Conservation (phyloP, 352 stramenopile species). For the Pythium sp. region DNA sequence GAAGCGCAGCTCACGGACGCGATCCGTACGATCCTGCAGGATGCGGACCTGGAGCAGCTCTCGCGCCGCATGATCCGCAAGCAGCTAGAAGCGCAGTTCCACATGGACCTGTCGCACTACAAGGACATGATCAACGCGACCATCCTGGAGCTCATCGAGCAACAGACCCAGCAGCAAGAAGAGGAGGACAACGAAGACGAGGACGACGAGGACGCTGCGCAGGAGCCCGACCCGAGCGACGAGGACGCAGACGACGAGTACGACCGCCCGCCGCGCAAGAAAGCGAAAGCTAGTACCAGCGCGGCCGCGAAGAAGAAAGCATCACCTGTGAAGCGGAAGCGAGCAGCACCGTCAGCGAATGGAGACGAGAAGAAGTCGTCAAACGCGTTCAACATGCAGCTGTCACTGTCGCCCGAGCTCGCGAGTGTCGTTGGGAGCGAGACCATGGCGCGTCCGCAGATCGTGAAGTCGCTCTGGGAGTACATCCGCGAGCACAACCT, state of each 20-base stretch:
- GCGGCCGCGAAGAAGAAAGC: constrained; percentile 53
- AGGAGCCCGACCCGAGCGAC: constrained; percentile 33
- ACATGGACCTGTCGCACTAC: constrained; percentile 70
- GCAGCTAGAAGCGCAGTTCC: constrained; percentile 79
- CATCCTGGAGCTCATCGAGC: constrained; percentile 78
- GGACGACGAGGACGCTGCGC: constrained; percentile 35
- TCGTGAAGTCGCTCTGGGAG: constrained; percentile 95
- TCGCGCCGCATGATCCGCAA: constrained; percentile 86
- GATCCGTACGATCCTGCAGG: constrained; percentile 75
- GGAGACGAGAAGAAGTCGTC: constrained; percentile 28
- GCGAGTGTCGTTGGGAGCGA: constrained; percentile 79
- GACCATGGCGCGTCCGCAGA: constrained; percentile 87
- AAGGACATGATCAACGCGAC: constrained; percentile 85
- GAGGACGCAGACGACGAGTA: constrained; percentile 42
- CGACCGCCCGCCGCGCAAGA: constrained; percentile 26
- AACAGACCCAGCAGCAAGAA: constrained; percentile 71
- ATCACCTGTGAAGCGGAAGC: constrained; percentile 52
- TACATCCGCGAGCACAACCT: constrained; percentile 95
- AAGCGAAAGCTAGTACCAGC: constrained; percentile 22
- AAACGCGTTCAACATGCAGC: constrained; percentile 76
- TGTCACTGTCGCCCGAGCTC: constrained; percentile 77
- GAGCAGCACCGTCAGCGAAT: constrained; percentile 26
- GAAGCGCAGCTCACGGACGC: constrained; percentile 59
- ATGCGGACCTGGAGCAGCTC: constrained; percentile 82
- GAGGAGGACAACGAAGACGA: constrained; percentile 40